Evolutionary conservation across 2,329 filamentous ascomycete genomes (phyloP).

Genomic region (Curvularia eragrostidis): DNA sequence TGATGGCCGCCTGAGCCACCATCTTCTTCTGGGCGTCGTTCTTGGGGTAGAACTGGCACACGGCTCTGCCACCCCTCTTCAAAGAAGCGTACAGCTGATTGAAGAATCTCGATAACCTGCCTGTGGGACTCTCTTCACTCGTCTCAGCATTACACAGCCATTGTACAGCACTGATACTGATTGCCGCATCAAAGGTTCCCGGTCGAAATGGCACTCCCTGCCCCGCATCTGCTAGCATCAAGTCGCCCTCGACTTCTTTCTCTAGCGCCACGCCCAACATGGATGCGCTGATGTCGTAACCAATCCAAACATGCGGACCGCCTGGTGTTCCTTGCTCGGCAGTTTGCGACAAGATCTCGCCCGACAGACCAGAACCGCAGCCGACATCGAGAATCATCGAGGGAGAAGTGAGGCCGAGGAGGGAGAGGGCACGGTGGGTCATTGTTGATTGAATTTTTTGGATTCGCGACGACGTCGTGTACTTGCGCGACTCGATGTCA

Average conservation of each 20-base stretch:
- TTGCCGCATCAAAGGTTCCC: slow-evolving; percentile 91
- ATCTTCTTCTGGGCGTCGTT: slow-evolving; percentile 90
- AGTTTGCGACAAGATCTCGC: slow-evolving; percentile 85
- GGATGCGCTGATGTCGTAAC: slow-evolving; percentile 92
- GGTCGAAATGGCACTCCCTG: slow-evolving; percentile 94
- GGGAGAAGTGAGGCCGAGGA: slow-evolving; percentile 79
- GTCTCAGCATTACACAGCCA: slow-evolving; percentile 98
- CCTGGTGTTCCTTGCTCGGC: slow-evolving; percentile 67
- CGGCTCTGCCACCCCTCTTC: slow-evolving; percentile 82
- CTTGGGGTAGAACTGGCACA: slow-evolving; percentile 98
- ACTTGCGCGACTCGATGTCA: slow-evolving; percentile 93
- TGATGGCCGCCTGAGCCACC: slow-evolving; percentile 89
- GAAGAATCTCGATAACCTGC: slow-evolving; percentile 84
- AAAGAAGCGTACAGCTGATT: slow-evolving; percentile 87
- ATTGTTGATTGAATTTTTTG: slow-evolving; percentile 94
- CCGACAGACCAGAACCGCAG: slow-evolving; percentile 91
- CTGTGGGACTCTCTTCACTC: slow-evolving; percentile 80
- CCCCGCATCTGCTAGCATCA: slow-evolving; percentile 93
- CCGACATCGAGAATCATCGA: slow-evolving; percentile 96
- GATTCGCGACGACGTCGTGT: slow-evolving; percentile 95
- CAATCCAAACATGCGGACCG: slow-evolving; percentile 93
- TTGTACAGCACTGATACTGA: slow-evolving; percentile 95
- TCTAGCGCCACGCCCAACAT: slow-evolving; percentile 97
- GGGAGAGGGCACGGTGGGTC: slow-evolving; percentile 90
- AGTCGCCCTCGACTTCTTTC: slow-evolving; percentile 87